Evolutionary conservation across 306 rosid genomes (phyloP), one percentile per base, ranked within the genome.

Genomic region (Castanospermum australe): DNA sequence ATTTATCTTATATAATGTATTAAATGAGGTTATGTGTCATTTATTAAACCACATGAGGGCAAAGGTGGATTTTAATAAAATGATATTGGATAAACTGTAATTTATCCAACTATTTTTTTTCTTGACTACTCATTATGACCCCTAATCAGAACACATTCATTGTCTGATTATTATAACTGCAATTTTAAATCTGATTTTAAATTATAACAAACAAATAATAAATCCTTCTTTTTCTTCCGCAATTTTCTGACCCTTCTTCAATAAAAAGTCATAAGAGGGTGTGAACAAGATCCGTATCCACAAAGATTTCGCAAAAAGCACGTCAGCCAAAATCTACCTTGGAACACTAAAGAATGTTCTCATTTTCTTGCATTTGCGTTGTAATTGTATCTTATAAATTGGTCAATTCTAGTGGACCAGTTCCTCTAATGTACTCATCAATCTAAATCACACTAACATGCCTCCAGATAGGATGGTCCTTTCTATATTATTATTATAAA

Each of bases 401-500:
- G 75, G 13, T 17, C 15, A 63, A n/a, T 35, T 25, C 9, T 39
- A 11, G 28, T 65, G 69, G 69, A 65, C 75, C 39, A 17, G 18
- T 39, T 56, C 54, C 30, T 66, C 44, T 38, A 67, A 57, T 79
- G 39, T 47, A 60, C 30, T 76, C 60, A 57, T 61, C 66, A 50
- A 55, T 76, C 85, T 25, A 38, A 67, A 77, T 82, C 82, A 77
- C 8, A 51, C 36, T 14, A 50, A 41, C 68, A 76, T 69, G 48
- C 42, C 64, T 62, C 78, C 73, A 71, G 71, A 71, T 8, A 69
- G 50, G 72, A 59, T 21, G 81, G 75, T 67, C 41, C 32, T 57
- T 55, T 57, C 81, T 45, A 42, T 45, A 20, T 18, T 50, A 60
- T 28, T 42, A 67, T 74, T n/a, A n/a, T n/a, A n/a, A n/a, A n/a